phyloP scores from a whole-genome alignment of 148 eudicot genomes.

The Rhododendron henanense region DNA sequence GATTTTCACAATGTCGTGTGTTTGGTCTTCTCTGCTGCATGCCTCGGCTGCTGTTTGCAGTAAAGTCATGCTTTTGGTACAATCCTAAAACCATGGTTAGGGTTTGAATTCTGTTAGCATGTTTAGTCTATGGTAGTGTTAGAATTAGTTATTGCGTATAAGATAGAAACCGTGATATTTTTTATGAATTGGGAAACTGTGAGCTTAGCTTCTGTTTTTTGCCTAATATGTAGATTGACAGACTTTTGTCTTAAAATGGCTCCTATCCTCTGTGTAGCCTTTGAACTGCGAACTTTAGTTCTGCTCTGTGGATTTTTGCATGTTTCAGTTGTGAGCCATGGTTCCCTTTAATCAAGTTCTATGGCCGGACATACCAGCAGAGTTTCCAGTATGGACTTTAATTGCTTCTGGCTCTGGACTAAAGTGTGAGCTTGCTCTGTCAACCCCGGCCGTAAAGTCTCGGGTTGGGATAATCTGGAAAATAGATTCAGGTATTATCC shows the following conservation, averaged over 20 bases:
- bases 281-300: background rate
- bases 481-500: background rate
- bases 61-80: background rate
- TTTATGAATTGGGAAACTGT: background rate
- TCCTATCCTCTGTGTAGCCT: background rate
- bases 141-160: background rate
- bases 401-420: background rate
- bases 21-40: background rate
- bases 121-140: constrained; percentile 2
- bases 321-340: background rate
- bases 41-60: background rate
- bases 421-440: background rate
- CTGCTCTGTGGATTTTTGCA: background rate
- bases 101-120: background rate
- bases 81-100: background rate
- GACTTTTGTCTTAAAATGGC: background rate
- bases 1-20: background rate
- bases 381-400: background rate
- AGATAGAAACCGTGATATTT: background rate
- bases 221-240: background rate
- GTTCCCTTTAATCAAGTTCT: background rate
- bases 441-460: background rate
- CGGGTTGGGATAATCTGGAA: background rate
- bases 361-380: background rate
- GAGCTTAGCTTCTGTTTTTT: background rate